Evolutionary conservation across 164 flowering plant genomes (phyloP).

Genomic region (Umbilicus rupestris): DNA sequence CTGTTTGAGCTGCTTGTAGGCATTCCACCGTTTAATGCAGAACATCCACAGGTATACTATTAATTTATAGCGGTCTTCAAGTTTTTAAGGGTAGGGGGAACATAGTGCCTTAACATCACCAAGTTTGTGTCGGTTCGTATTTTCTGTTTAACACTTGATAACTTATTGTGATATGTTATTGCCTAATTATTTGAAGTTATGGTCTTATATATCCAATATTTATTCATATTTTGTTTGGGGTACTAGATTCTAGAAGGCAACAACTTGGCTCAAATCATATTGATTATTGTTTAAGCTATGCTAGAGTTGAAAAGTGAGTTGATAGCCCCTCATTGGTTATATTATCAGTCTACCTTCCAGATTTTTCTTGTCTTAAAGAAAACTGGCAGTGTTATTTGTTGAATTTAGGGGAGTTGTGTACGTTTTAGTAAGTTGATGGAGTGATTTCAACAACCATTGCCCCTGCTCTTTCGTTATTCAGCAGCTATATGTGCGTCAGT

Average conservation of each 20-base stretch:
- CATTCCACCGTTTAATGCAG: slow-evolving; percentile 95
- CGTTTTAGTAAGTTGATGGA: background rate
- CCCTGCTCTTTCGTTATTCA: background rate
- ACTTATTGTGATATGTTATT: too few species aligned
- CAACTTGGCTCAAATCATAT: too few species aligned
- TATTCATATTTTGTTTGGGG: too few species aligned
- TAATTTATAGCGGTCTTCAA: background rate
- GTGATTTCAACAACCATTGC: background rate
- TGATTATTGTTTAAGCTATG: too few species aligned
- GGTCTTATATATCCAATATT: too few species aligned
- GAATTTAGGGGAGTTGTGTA: background rate
- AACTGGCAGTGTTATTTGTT: background rate
- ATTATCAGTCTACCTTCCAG: background rate
- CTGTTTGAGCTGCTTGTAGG: slow-evolving; percentile 96
- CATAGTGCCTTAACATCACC: background rate
- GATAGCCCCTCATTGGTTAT: too few species aligned
- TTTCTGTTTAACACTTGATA: too few species aligned
- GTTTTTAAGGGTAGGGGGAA: background rate
- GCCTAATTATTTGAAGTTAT: too few species aligned
- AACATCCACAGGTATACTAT: slow-evolving; percentile 66
- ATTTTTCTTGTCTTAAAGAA: background rate
- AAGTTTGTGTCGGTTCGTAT: too few species aligned
- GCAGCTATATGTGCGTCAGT: background rate
- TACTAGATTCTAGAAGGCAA: too few species aligned
- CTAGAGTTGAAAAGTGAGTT: too few species aligned